Evolutionary conservation across 2,329 filamentous ascomycete genomes (phyloP).

Genomic region (Apiospora phragmitis): DNA sequence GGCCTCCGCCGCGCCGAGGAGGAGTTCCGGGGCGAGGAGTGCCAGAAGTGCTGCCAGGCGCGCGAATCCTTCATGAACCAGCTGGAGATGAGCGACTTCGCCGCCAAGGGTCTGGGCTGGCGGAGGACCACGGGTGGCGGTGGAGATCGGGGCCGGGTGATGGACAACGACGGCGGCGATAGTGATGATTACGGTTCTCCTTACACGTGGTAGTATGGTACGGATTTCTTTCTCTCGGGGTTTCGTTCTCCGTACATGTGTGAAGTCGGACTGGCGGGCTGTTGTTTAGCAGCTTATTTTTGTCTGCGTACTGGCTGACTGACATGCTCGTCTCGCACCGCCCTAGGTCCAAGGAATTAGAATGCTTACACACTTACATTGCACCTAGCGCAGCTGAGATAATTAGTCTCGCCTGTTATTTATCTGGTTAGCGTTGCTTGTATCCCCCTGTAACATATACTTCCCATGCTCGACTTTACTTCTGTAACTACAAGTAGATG

Average conservation of each 20-base stretch:
- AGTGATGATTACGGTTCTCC: slow-evolving; percentile 5
- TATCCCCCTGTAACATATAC: background rate
- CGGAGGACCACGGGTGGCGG: background rate
- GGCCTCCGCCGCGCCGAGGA: slow-evolving; percentile 18
- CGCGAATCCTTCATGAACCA: slow-evolving; percentile 17
- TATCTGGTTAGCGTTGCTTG: background rate
- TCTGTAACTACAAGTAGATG: background rate
- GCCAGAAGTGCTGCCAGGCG: slow-evolving; percentile 15
- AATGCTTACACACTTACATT: background rate
- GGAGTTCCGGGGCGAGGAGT: slow-evolving; percentile 21
- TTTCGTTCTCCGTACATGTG: no score
- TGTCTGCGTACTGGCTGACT: background rate
- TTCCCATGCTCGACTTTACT: background rate
- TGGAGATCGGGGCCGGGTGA: slow-evolving; percentile 2
- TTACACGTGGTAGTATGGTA: slow-evolving; percentile 9
- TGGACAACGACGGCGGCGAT: slow-evolving; percentile 10
- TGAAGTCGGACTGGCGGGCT: no score
- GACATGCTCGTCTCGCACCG: background rate
- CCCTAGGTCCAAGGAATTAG: no score
- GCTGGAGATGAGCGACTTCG: slow-evolving; percentile 18
- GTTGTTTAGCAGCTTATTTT: background rate
- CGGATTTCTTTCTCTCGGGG: background rate
- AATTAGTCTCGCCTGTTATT: background rate
- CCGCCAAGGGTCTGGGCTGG: slow-evolving; percentile 18
- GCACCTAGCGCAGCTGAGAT: background rate